These are phyloP conservation scores for Aegle marmelos DNA, from an alignment of 345 rosid genomes.

Conservation along the genomic window DNA sequence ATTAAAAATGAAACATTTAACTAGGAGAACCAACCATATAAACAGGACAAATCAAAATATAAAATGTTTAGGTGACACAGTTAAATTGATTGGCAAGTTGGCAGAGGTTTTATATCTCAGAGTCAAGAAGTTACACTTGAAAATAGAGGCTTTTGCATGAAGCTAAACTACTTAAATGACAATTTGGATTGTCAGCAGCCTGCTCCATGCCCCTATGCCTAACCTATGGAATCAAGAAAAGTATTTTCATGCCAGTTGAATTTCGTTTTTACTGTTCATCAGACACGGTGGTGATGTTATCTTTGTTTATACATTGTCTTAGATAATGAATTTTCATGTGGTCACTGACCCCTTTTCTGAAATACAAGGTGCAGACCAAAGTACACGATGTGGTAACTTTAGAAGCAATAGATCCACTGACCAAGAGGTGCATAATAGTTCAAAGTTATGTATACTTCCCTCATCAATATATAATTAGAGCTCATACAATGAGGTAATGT, in stretches of 20 bases:
- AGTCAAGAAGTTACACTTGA: not conserved
- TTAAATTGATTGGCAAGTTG: not conserved
- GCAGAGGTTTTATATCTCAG: not conserved
- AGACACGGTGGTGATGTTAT: not conserved
- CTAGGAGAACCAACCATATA: not conserved
- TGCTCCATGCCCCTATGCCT: not conserved
- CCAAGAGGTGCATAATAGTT: not conserved
- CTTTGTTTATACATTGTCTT: not conserved
- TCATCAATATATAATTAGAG: not conserved
- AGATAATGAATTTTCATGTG: not conserved
- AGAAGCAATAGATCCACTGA: not conserved
- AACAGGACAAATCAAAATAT: too few species aligned
- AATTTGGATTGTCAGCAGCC: not conserved
- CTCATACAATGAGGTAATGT: not conserved
- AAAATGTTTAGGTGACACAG: not conserved
- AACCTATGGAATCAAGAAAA: not conserved
- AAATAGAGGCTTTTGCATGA: not conserved
- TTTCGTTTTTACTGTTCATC: not conserved
- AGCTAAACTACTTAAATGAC: not conserved
- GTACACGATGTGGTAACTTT: too few species aligned
- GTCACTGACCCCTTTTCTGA: too few species aligned
- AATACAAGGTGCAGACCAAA: too few species aligned
- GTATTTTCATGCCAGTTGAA: not conserved
- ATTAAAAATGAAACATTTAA: not conserved
- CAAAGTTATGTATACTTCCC: not conserved